Conservation (phyloP, 2,329 filamentous ascomycete genomes). For the Botrytis cinerea region DNA sequence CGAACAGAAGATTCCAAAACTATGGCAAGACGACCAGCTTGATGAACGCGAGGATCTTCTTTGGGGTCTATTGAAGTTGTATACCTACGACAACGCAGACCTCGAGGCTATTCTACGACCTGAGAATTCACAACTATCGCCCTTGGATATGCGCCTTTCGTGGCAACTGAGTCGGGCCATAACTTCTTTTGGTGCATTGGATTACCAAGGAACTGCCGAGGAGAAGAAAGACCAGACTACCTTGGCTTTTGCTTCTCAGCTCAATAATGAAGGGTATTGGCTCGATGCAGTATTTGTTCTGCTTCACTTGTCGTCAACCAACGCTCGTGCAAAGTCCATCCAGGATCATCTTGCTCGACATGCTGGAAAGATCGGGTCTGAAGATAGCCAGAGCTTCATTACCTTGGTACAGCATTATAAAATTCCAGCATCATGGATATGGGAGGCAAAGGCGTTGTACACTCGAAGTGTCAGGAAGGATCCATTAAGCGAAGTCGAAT, state of each 20-base stretch:
- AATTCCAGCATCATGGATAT: conserved; percentile 78
- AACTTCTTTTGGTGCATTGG: conserved; percentile 50
- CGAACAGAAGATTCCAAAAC: conserved; percentile 57
- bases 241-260: conserved; percentile 63
- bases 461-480: conserved; percentile 74
- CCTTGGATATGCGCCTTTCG: conserved; percentile 72
- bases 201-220: conserved; percentile 54
- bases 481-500: conserved; percentile 71
- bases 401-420: conserved; percentile 64
- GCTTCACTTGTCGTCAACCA: conserved; percentile 67
- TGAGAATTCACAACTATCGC: conserved; percentile 73
- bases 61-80: conserved; percentile 84
- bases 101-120: conserved; percentile 74
- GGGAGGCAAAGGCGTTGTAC: conserved; percentile 81
- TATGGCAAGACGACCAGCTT: conserved; percentile 62
- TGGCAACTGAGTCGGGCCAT: conserved; percentile 83
- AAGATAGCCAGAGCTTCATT: conserved; percentile 57
- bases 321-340: conserved; percentile 65
- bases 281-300: conserved; percentile 75
- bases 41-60: conserved; percentile 72
- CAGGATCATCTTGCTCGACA: conserved; percentile 75
- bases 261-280: conserved; percentile 66
- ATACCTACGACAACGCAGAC: conserved; percentile 60
- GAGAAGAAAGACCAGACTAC: conserved; percentile 67
- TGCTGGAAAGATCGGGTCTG: conserved; percentile 64